Base-by-base conservation (phyloP, 148 eudicot species). In the Camellia lanceoleosa region DNA sequence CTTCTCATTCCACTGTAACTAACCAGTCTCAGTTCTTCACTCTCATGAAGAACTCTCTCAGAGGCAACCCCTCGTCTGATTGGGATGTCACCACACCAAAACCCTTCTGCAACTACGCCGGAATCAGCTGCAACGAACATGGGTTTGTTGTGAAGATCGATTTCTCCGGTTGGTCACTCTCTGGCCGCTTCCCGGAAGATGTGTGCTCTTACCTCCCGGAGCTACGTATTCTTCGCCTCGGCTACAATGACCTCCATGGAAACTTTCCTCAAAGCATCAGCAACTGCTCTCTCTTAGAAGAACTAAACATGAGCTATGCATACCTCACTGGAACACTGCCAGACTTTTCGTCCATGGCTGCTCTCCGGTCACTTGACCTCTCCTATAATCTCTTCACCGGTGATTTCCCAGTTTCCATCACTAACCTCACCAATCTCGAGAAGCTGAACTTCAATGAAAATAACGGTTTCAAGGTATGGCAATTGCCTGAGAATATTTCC, bases 131-230 rank as follows among this genome's bases (percentile, higher is more conserved):
- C 79, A 87, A 93, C 55, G 72, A 62, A 10, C 79, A 81, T 23
- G 92, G 91, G 15, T 80, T 83, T 65, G 89, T 93, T 42, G 80
- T 81, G 4, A 52, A 77, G 81, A 71, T 95, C 30, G 86, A 88
- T 38, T 56, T 95, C 78, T 82, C 92, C 0, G 87, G 89, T 0
- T 83, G 88, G 91, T 84, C 88, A 4, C 71, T 95, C n/a, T 83
- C 91, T 8, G 98, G 97, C 55, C 65, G 49, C 15, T 85, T 95
- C 79, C 98, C 98, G 0, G 85, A 86, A 58, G 71, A 87, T 30
- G 79, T 92, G 13, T 95, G 98, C 83, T 83, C 90, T 9, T 90
- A 90, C 78, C 80, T 95, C 18, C 94, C 97, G 7, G 19, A 87
- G 43, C 81, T 95, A 23, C 87, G 82, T 1, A 51, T 83, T 78